A percentile compares a stretch with the other conserved stretches of the same genome.
Conservation (phyloP, 2,329 filamentous ascomycete species). For the Westerdykella ornata region DNA sequence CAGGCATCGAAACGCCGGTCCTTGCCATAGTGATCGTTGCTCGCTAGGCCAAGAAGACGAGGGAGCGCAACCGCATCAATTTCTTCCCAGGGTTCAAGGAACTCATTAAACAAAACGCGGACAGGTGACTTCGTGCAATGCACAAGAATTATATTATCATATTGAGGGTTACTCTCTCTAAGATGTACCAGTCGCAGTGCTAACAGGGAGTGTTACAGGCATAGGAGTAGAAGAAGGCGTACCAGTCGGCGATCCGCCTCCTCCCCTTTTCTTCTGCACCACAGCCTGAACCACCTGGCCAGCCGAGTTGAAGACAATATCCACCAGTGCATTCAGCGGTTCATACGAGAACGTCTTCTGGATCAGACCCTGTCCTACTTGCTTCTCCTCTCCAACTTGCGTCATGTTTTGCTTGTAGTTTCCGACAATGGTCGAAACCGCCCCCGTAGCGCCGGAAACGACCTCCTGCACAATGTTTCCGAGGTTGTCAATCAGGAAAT, state of each 20-base stretch:
- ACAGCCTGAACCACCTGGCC: constrained; percentile 51
- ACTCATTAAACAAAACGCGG: no score
- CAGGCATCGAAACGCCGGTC: no score
- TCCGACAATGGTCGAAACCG: constrained; percentile 51
- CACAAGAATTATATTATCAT: constrained; percentile 3
- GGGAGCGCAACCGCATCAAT: no score
- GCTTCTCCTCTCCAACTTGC: constrained; percentile 37
- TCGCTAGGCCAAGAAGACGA: no score
- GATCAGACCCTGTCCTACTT: constrained; percentile 35
- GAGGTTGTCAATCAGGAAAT: constrained; percentile 55
- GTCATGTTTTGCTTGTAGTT: constrained; percentile 57
- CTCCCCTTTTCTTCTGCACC: constrained; percentile 31
- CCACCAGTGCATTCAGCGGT: constrained; percentile 47
- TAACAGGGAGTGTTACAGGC: constrained; percentile 26
- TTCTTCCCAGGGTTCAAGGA: no score
- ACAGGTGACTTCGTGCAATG: no score
- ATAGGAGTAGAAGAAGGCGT: constrained; percentile 24
- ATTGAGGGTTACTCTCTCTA: constrained; percentile 5
- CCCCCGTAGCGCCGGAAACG: constrained; percentile 40
- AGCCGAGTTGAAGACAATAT: constrained; percentile 51
- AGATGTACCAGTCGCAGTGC: constrained; percentile 17
- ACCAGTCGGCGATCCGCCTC: constrained; percentile 5
- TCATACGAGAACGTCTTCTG: constrained; percentile 51
- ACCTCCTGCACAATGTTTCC: constrained; percentile 59
- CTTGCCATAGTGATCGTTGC: no score